These are phyloP conservation scores for Casaregolazyma suthepensis DNA, from an alignment of 1,139 yeast species.

Conservation along the genomic window DNA sequence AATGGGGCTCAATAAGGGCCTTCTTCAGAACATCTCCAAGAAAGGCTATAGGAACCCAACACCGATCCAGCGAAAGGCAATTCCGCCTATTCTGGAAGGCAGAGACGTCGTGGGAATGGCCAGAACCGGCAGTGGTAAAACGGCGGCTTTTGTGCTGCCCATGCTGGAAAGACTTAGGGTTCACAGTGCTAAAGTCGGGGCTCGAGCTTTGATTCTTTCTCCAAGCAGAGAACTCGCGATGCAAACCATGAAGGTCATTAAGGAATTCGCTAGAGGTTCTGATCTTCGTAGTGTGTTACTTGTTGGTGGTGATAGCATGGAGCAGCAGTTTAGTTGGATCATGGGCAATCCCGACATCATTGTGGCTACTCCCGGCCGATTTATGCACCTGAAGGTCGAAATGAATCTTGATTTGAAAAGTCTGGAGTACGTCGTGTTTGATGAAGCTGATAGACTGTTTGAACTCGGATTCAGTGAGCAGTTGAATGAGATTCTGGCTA, in stretches of 20 bases:
- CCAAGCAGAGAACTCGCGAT: conserved; percentile 94
- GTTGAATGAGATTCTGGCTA: conserved; percentile 77
- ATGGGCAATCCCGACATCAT: conserved; percentile 91
- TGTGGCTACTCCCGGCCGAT: conserved; percentile 97
- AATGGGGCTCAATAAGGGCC: conserved; percentile 73
- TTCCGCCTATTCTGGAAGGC: conserved; percentile 79
- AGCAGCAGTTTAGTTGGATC: conserved; percentile 91
- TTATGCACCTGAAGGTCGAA: conserved; percentile 89
- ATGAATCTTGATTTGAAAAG: conserved; percentile 81
- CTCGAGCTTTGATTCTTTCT: conserved; percentile 79
- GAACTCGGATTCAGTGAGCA: conserved; percentile 98
- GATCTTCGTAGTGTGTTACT: conserved; percentile 73
- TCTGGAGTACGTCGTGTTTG: conserved; percentile 87
- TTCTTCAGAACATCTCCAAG: conserved; percentile 63
- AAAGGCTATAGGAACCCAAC: conserved; percentile 96
- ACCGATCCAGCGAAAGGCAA: conserved; percentile 93
- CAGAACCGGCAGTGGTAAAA: conserved; percentile 97
- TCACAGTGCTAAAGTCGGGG: conserved; percentile 85
- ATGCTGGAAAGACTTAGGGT: conserved; percentile 76
- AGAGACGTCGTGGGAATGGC: conserved; percentile 99
- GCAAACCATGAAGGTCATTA: conserved; percentile 84
- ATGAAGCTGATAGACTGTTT: conserved; percentile 95
- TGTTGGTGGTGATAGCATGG: conserved; percentile 96
- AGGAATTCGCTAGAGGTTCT: conserved; percentile 80
- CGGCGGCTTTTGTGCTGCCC: conserved; percentile 96